Conservation (phyloP, 148 eudicot genomes). For the Diospyros lotus region DNA sequence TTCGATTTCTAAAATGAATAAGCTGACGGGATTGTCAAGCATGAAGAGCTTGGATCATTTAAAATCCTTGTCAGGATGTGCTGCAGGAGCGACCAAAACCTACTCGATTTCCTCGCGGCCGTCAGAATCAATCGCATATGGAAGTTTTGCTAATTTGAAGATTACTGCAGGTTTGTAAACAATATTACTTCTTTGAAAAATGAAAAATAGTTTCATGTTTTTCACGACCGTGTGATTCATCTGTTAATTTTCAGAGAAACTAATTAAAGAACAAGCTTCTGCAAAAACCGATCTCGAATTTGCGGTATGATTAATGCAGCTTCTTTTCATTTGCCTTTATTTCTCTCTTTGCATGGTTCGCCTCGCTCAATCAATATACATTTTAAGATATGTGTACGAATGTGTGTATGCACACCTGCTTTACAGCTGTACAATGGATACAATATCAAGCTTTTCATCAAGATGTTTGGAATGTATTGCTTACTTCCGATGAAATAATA, state of each 20-base stretch:
- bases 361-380: background rate
- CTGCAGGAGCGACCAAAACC: slow-evolving; percentile 45
- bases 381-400: too few relatives aligned
- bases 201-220: background rate
- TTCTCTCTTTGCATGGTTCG: background rate
- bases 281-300: slow-evolving; percentile 76
- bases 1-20: slow-evolving; percentile 43
- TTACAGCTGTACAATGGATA: too few relatives aligned
- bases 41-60: slow-evolving; percentile 62
- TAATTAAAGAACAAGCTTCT: slow-evolving; percentile 92
- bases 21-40: slow-evolving; percentile 51
- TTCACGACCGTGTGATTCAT: slow-evolving; percentile 10
- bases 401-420: too few relatives aligned
- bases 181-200: slow-evolving; percentile 1
- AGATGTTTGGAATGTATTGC: background rate
- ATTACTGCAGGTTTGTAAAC: slow-evolving; percentile 64
- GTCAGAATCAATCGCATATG: slow-evolving; percentile 53
- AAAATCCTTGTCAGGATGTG: slow-evolving; percentile 48
- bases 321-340: slow-evolving; percentile 5
- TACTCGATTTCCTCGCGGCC: slow-evolving; percentile 43
- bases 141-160: slow-evolving; percentile 82
- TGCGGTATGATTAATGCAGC: slow-evolving; percentile 45
- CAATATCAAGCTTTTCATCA: background rate
- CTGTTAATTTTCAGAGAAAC: slow-evolving; percentile 55
- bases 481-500: background rate